Base-by-base conservation (phyloP, 306 rosid species). In the Begonia loranthoides region DNA sequence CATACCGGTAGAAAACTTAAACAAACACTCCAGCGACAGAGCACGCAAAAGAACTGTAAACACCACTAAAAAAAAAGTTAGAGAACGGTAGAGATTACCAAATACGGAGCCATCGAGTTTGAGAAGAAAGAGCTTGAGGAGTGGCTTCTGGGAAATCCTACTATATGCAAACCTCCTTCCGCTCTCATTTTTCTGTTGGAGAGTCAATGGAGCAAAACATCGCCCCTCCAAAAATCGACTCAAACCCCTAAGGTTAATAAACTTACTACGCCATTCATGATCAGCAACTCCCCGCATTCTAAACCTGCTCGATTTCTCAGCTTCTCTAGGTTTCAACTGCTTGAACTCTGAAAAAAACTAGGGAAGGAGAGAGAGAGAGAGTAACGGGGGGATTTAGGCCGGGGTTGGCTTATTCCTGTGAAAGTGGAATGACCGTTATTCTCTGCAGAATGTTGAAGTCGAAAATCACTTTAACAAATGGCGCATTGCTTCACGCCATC, bases 31-130 rank as follows among this genome's bases (percentile, higher is more conserved):
- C n/a, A 7, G 14, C 9, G 17, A 19, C 15, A 33, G 47, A 51
- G 3, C 22, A 34, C 17, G 36, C 34, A 10, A 14, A 45, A 50
- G 7, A 12, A 9, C 1, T 9, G 45, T 16, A 49, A 51, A 47
- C 15, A 47, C 15, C 13, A 46, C 12, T 11, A 49, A 49, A 5
- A 44, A 28, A 43, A 3, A 13, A 13, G 17, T 15, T 13, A 19
- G 16, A 22, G 7, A 51, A 49, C 5, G 44, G 24, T 1, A 52
- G 47, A 51, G 49, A n/a, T 41, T 60, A 76, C 82, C 82, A 59
- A 76, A 76, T 15, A 39, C 67, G 41, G 78, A 71, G 36, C 78
- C 70, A 33, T 76, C 78, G 47, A 76, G 82, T 64, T 76, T 76
- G 21, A 76, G 62, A 50, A 76, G 69, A 45, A 75, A 68, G 50